A percentile compares a stretch with the other conserved stretches of the same genome.
Evolutionary conservation across 805 yeast species (phyloP).

Genomic region (Metahyphopichia silvanorum): DNA sequence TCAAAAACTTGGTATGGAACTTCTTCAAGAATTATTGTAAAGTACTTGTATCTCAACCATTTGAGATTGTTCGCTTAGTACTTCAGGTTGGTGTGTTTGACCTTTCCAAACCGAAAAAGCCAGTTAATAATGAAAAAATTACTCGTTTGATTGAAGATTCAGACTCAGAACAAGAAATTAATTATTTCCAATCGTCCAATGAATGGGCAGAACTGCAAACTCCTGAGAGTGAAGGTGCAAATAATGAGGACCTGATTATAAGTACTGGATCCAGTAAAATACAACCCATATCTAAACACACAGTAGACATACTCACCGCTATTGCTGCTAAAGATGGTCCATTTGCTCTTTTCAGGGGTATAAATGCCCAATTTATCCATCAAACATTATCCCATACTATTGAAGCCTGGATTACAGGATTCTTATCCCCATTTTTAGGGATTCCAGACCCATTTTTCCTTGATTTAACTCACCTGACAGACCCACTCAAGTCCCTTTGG

Average conservation of each 20-base stretch:
- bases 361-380: constrained; percentile 75
- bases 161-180: constrained; percentile 23
- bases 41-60: constrained; percentile 77
- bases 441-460: constrained; percentile 88
- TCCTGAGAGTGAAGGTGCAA: constrained; percentile 3
- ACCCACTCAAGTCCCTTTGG: constrained; percentile 64
- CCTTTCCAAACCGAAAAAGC: constrained; percentile 7
- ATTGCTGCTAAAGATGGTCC: constrained; percentile 69
- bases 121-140: constrained; percentile 1
- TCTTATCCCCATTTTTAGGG: constrained; percentile 73
- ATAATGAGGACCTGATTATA: not conserved
- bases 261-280: constrained; percentile 26
- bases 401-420: constrained; percentile 91
- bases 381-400: constrained; percentile 71
- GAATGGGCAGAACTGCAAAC: constrained; percentile 3
- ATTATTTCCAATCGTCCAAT: constrained; percentile 31
- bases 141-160: constrained; percentile 9
- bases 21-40: constrained; percentile 67
- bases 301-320: constrained; percentile 62
- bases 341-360: constrained; percentile 67
- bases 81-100: constrained; percentile 68
- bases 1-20: constrained; percentile 55
- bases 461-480: constrained; percentile 77
- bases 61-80: constrained; percentile 75
- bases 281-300: constrained; percentile 58